Evolutionary conservation across 805 yeast genomes (phyloP).

Genomic region (Kodamaea leandrae): DNA sequence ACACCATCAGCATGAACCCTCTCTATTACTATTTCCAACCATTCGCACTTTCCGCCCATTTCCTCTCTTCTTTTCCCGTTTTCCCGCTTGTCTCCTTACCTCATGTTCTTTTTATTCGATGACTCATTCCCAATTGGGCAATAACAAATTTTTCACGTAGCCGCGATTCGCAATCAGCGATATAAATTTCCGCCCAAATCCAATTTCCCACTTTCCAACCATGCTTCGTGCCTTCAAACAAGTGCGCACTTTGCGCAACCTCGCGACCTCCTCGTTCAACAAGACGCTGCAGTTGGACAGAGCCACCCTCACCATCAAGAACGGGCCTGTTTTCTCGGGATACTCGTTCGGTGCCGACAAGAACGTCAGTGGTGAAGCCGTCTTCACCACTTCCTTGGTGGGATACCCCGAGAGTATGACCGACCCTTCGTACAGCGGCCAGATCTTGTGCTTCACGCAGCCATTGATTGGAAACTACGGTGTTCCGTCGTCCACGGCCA

Average conservation of each 20-base stretch:
- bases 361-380: constrained; percentile 94
- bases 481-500: constrained; percentile 80
- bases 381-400: constrained; percentile 94
- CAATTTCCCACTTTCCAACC: constrained; percentile 5
- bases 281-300: constrained; percentile 54
- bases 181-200: constrained; percentile 7
- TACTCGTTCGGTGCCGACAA: constrained; percentile 94
- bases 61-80: too few relatives aligned
- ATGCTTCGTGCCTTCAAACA: constrained; percentile 12
- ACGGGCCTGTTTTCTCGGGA: constrained; percentile 92
- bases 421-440: constrained; percentile 97
- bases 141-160: constrained; percentile 23
- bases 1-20: too few relatives aligned
- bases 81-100: background rate
- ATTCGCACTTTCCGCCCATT: too few relatives aligned
- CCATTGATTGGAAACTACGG: constrained; percentile 98
- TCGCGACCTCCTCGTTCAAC: constrained; percentile 38
- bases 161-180: constrained; percentile 41
- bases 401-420: constrained; percentile 99
- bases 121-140: constrained; percentile 29
- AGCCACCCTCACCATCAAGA: constrained; percentile 86
- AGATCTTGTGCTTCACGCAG: constrained; percentile 93
- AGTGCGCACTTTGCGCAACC: constrained; percentile 5
- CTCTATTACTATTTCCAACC: too few relatives aligned
- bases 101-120: background rate